Conservation (phyloP, 768 basidiomycete species). For the Aureoboletus auriporus region DNA sequence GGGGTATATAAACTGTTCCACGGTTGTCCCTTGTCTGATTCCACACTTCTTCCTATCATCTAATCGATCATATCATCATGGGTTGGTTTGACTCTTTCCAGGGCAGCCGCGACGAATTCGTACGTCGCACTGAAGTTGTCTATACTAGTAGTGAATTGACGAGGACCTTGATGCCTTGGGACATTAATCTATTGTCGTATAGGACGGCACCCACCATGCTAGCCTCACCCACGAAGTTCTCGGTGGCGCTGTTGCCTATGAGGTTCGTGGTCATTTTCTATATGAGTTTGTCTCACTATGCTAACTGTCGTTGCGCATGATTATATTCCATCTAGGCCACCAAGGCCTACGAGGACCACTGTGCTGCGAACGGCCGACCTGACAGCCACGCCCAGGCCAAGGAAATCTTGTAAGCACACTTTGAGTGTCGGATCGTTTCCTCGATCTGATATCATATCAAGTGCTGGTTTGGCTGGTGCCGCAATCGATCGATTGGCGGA, state of each 20-base stretch:
- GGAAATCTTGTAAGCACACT: too few relatives aligned
- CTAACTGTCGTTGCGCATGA: too few relatives aligned
- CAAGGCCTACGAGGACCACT: conserved; percentile 17
- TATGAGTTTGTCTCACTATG: neutral
- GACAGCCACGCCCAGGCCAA: conserved; percentile 9
- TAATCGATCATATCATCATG: conserved; percentile 9
- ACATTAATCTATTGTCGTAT: neutral
- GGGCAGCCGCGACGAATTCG: neutral
- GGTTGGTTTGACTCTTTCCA: conserved; percentile 2
- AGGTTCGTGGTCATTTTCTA: conserved; percentile 7
- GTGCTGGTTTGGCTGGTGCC: too few relatives aligned
- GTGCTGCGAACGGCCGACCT: conserved; percentile 13
- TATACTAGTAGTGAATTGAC: neutral
- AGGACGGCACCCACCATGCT: conserved; percentile 11
- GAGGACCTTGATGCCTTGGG: too few relatives aligned
- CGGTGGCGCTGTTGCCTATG: conserved; percentile 14
- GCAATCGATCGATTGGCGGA: too few relatives aligned
- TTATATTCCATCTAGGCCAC: conserved; percentile 4
- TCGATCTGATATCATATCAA: too few relatives aligned
- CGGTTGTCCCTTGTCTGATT: too few relatives aligned
- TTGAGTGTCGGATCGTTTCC: too few relatives aligned
- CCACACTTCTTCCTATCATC: neutral
- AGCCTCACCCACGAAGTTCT: conserved; percentile 16
- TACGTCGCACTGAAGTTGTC: conserved; percentile 2
- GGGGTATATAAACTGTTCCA: too few relatives aligned